phyloP scores from a whole-genome alignment of 768 basidiomycete genomes.

The Aureoboletus auriporus region DNA sequence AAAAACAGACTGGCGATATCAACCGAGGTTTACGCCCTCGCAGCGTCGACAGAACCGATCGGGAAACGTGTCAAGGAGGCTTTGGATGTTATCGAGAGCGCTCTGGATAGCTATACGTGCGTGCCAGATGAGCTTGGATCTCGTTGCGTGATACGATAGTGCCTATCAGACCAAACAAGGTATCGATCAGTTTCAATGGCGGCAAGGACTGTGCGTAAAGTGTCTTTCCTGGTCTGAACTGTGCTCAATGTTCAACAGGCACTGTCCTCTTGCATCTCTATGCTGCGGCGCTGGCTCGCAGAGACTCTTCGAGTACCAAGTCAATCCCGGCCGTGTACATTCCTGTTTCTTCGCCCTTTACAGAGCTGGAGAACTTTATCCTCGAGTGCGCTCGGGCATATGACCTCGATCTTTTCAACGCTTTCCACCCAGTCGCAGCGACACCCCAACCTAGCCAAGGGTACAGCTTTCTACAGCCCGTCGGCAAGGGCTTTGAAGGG shows the following conservation, averaged over 20 bases:
- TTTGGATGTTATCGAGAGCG: conserved; percentile 72
- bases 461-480: conserved; percentile 31
- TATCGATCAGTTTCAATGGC: conserved; percentile 95
- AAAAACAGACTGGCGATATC: conserved; percentile 55
- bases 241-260: conserved; percentile 44
- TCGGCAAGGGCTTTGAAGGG: conserved; percentile 54
- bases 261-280: conserved; percentile 93
- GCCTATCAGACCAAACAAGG: conserved; percentile 51
- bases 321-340: conserved; percentile 79
- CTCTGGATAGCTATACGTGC: conserved; percentile 78
- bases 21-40: conserved; percentile 58
- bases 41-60: conserved; percentile 50
- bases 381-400: conserved; percentile 56
- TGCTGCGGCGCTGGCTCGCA: conserved; percentile 62
- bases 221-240: neutral
- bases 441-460: conserved; percentile 8
- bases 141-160: conserved; percentile 5
- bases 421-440: conserved; percentile 22
- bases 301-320: conserved; percentile 32
- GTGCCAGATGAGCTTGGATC: conserved; percentile 28
- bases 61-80: conserved; percentile 71
- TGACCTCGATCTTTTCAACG: conserved; percentile 63
- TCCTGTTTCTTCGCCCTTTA: conserved; percentile 85
- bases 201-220: conserved; percentile 90
- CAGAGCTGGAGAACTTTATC: conserved; percentile 81